phyloP scores from a whole-genome alignment of 305 asterid genomes.

The Solanum hybrid region DNA sequence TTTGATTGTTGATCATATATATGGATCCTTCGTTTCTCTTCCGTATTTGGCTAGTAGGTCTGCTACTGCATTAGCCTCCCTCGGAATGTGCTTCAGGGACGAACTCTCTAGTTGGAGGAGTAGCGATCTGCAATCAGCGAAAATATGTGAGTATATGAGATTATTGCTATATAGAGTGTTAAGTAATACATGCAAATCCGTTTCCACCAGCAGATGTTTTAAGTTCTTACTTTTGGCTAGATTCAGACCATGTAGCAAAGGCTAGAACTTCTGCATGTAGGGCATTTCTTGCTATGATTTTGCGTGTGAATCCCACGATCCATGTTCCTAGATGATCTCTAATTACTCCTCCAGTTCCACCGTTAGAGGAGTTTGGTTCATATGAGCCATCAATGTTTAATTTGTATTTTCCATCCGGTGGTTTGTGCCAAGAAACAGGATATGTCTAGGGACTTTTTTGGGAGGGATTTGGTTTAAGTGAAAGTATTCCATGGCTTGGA shows the following conservation, averaged over 20 bases:
- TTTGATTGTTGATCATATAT: not conserved
- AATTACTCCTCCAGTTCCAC: not conserved
- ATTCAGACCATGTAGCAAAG: not conserved
- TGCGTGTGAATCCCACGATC: not conserved
- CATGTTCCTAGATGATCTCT: not conserved
- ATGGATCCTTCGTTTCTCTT: not conserved
- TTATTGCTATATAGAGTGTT: not conserved
- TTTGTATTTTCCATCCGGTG: not conserved
- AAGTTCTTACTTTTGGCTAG: not conserved
- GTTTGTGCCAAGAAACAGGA: not conserved
- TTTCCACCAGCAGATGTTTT: not conserved
- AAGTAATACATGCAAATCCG: not conserved
- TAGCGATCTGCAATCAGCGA: not conserved
- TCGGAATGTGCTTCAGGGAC: not conserved
- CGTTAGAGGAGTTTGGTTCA: not conserved
- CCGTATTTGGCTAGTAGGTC: not conserved
- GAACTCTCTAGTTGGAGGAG: not conserved
- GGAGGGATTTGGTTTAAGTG: not conserved
- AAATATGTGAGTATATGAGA: not conserved
- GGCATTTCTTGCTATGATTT: not conserved
- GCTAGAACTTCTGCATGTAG: not conserved
- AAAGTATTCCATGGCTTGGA: not conserved
- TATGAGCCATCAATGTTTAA: not conserved
- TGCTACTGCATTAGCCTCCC: not conserved
- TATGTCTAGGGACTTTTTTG: not conserved